These are phyloP conservation scores for Chamaecrista fasciculata DNA, from an alignment of 306 rosid species.

Conservation along the genomic window DNA sequence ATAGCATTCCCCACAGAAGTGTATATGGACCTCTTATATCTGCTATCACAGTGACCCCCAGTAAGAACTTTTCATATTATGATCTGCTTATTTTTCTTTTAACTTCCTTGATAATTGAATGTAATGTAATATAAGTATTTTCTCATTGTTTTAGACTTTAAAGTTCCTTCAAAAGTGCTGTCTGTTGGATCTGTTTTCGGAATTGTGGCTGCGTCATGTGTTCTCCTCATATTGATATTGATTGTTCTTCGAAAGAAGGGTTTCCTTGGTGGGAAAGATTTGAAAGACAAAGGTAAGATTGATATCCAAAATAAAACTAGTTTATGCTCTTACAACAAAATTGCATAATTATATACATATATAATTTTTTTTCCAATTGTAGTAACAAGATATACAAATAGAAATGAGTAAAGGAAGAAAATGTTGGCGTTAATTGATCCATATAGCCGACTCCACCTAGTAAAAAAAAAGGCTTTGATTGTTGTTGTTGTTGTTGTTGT, in stretches of 20 bases:
- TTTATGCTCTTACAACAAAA: neutral
- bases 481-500: no score
- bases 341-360: no score
- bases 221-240: constrained; percentile 38
- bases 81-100: neutral
- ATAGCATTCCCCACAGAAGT: constrained; percentile 63
- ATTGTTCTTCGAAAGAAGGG: constrained; percentile 49
- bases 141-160: constrained; percentile 40
- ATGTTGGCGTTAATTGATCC: no score
- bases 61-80: constrained; percentile 34
- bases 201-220: constrained; percentile 49
- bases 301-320: constrained; percentile 10
- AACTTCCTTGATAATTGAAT: neutral
- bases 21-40: constrained; percentile 87
- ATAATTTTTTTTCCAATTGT: no score
- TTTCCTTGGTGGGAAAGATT: constrained; percentile 44
- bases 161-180: constrained; percentile 41
- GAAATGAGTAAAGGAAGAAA: no score
- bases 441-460: no score
- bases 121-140: constrained; percentile 11
- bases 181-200: constrained; percentile 63
- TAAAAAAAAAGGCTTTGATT: no score
- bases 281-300: constrained; percentile 50
- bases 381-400: no score
- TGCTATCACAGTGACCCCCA: constrained; percentile 68